Evolutionary conservation across 441 rosid species (phyloP), one percentile per base, ranked within the genome.

Genomic region (Euphorbia celastroides): DNA sequence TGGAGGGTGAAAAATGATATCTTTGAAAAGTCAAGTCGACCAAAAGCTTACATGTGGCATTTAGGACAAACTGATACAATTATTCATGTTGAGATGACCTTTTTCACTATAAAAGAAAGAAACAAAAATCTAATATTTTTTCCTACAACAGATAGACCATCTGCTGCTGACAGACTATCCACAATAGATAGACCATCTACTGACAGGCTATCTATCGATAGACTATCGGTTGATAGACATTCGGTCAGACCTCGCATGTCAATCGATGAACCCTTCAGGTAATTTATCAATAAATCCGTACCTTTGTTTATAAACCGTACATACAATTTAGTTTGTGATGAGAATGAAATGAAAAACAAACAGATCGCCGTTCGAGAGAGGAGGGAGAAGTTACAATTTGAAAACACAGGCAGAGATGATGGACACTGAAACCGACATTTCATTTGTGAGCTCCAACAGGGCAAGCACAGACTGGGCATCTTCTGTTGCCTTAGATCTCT

Each of bases 341-440:
- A 13, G 26, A 25, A 25, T 25, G 16, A 13, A 10, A 13, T 14
- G 36, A 20, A 17, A 57, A 27, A 27, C 20, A 30, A 70, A 73
- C 83, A 93, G 97, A 82, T 84, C 89, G 3, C 84, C 86, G 11
- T 26, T 77, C 68, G 74, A 70, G 27, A 73, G 78, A 75, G 70
- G 66, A 66, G 74, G 81, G 19, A 46, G 71, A 68, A 75, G 69
- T 30, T 50, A 69, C 26, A 31, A 65, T 26, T 67, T 60, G 41
- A 84, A 78, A 71, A 65, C 84, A 27, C 77, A 75, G 7, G 68
- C 56, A 14, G 88, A 88, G 55, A 34, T 34, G 38, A 65, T 83
- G 61, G 99, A 93, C 60, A 34, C 84, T 3, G 96, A 88, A n/a
- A 74, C 83, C 5, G 97, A 94, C 64, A 83, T 92, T 74, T 84